phyloP scores from a whole-genome alignment of 2,329 filamentous ascomycete species.

The Aspergillus puulaauensis region DNA sequence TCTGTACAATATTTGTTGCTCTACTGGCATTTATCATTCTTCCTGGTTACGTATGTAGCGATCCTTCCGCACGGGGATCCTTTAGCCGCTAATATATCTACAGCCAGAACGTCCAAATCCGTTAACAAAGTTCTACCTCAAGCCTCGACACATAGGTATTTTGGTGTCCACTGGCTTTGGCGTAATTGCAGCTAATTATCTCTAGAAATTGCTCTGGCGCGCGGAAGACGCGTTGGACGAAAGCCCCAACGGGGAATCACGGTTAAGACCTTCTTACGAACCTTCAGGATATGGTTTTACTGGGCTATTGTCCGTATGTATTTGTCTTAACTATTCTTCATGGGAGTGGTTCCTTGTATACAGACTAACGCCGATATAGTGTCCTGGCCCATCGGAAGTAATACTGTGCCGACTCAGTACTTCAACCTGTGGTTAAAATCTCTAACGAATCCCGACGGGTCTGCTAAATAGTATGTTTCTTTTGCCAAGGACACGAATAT shows the following conservation, averaged over 20 bases:
- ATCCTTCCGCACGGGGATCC: too few species aligned
- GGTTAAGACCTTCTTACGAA: neutral
- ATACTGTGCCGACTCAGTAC: neutral
- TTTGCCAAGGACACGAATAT: too few species aligned
- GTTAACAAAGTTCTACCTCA: neutral
- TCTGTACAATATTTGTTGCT: slow-evolving; percentile 2
- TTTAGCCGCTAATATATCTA: neutral
- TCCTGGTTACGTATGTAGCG: slow-evolving; percentile 4
- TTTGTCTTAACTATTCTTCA: accelerated
- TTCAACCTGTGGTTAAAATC: neutral
- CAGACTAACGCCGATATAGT: neutral
- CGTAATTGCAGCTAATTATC: neutral
- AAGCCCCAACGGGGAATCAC: neutral
- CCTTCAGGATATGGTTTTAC: neutral
- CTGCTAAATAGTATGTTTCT: neutral
- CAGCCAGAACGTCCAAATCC: neutral
- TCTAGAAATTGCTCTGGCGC: neutral
- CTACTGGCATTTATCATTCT: slow-evolving; percentile 1
- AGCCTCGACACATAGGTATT: neutral
- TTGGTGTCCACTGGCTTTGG: neutral
- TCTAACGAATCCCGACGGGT: neutral
- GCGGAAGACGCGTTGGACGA: neutral
- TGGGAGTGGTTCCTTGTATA: neutral
- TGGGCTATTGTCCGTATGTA: neutral
- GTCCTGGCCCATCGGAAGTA: neutral